Evolutionary conservation across 768 basidiomycete species (phyloP).

Genomic region (Serendipita vermifera): DNA sequence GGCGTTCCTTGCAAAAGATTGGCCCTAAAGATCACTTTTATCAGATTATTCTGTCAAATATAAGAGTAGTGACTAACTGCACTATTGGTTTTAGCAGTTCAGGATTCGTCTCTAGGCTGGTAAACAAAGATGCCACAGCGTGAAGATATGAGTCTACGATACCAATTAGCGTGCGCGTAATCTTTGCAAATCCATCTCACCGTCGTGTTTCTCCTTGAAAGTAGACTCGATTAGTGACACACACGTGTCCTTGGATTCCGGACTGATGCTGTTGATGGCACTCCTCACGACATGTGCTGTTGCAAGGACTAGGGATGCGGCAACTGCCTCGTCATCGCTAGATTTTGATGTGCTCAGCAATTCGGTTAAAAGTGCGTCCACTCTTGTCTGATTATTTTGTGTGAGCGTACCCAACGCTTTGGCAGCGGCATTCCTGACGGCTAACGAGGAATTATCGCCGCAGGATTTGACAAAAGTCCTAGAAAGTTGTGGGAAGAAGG

Average conservation of each 20-base stretch:
- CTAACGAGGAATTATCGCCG: conserved; percentile 60
- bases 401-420: conserved; percentile 80
- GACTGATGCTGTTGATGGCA: conserved; percentile 62
- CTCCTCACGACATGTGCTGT: conserved; percentile 60
- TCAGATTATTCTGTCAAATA: conserved; percentile 15
- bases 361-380: conserved; percentile 91
- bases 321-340: conserved; percentile 54
- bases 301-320: conserved; percentile 61
- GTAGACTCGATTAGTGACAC: conserved; percentile 66
- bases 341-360: conserved; percentile 38
- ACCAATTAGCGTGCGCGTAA: background rate
- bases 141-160: conserved; percentile 53
- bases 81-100: conserved; percentile 54
- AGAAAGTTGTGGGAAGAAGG: conserved; percentile 97
- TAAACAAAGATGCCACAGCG: conserved; percentile 49
- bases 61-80: conserved; percentile 34
- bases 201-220: conserved; percentile 59
- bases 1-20: conserved; percentile 18
- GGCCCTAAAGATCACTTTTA: conserved; percentile 13
- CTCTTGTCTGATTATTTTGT: conserved; percentile 67
- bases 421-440: conserved; percentile 71
- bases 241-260: conserved; percentile 57
- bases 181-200: conserved; percentile 25
- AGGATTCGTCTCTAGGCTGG: conserved; percentile 47
- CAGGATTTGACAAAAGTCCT: conserved; percentile 92